Evolutionary conservation across 2,329 filamentous ascomycete genomes (phyloP).

Genomic region (Phyllosticta paracitricarpa): DNA sequence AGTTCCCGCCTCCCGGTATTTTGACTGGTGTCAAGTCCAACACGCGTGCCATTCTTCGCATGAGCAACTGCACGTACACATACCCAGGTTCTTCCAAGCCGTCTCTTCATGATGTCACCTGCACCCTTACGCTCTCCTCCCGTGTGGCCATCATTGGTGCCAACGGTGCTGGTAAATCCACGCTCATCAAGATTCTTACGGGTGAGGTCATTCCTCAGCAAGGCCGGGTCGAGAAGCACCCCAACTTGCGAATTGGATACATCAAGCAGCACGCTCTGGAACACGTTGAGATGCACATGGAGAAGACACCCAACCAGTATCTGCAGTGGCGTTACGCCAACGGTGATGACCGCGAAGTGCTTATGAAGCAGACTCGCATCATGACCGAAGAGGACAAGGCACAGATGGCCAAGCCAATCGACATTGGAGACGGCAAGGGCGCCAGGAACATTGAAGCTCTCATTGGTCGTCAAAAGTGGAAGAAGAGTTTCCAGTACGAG

Average conservation of each 20-base stretch:
- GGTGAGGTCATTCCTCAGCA: slow-evolving; percentile 76
- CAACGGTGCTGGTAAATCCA: slow-evolving; percentile 97
- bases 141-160: slow-evolving; percentile 93
- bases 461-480: slow-evolving; percentile 95
- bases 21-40: slow-evolving; percentile 89
- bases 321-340: slow-evolving; percentile 97
- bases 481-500: slow-evolving; percentile 99
- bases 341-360: slow-evolving; percentile 91
- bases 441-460: slow-evolving; percentile 71
- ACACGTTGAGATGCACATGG: slow-evolving; percentile 98
- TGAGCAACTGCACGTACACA: slow-evolving; percentile 84
- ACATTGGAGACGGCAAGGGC: slow-evolving; percentile 74
- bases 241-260: slow-evolving; percentile 96
- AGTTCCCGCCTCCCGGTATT: slow-evolving; percentile 93
- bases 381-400: slow-evolving; percentile 74
- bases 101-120: slow-evolving; percentile 79
- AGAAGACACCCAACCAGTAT: slow-evolving; percentile 99
- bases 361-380: slow-evolving; percentile 93
- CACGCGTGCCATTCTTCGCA: slow-evolving; percentile 88
- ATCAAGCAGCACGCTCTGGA: slow-evolving; percentile 99
- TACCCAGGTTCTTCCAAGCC: slow-evolving; percentile 86
- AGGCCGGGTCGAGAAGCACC: slow-evolving; percentile 94
- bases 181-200: slow-evolving; percentile 92
- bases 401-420: slow-evolving; percentile 86
- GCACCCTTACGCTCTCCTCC: slow-evolving; percentile 77